Percentiles rank a stretch among this genome's conserved stretches.
These are phyloP conservation scores for Ophiosphaerella herpotricha DNA, from an alignment of 2,329 filamentous ascomycete genomes.

Conservation along the genomic window DNA sequence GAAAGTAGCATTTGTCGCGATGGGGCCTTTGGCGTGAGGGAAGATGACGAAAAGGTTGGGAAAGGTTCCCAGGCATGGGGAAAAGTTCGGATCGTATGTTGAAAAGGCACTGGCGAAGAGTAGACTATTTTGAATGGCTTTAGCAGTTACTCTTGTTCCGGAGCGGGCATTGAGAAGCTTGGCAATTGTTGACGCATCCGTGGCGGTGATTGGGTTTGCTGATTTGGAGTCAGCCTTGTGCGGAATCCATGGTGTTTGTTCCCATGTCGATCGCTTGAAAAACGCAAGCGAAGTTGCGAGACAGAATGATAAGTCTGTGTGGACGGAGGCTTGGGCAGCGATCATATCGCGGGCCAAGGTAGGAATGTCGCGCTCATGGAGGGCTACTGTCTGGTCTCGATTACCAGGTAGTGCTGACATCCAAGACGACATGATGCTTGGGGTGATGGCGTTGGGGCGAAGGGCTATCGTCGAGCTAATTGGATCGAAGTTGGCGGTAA, in stretches of 20 bases:
- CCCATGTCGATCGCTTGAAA: slow-evolving; percentile 25
- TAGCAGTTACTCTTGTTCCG: too few relatives aligned
- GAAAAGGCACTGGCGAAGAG: slow-evolving; percentile 9
- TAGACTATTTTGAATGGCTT: slow-evolving; percentile 7
- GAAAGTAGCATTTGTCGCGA: slow-evolving; percentile 7
- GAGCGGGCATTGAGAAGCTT: neutral
- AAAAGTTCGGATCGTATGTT: neutral
- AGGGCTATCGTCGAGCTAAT: neutral
- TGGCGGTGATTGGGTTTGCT: slow-evolving; percentile 7
- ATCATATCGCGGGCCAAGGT: neutral
- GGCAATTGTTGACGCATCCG: slow-evolving; percentile 10
- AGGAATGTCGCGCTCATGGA: slow-evolving; percentile 4
- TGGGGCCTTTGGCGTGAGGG: slow-evolving; percentile 8
- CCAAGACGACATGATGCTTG: neutral
- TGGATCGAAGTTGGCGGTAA: neutral
- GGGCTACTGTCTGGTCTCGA: neutral
- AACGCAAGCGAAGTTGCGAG: slow-evolving; percentile 21
- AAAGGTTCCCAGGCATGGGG: neutral
- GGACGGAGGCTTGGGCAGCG: neutral
- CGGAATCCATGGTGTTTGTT: slow-evolving; percentile 23
- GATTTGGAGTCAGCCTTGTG: neutral
- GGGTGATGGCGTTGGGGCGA: neutral
- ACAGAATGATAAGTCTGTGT: slow-evolving; percentile 18
- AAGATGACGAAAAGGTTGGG: slow-evolving; percentile 25
- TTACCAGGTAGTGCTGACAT: neutral